Evolutionary conservation across 1,284 basidiomycete genomes (phyloP).

Genomic region (Anthracocystis setariae): DNA sequence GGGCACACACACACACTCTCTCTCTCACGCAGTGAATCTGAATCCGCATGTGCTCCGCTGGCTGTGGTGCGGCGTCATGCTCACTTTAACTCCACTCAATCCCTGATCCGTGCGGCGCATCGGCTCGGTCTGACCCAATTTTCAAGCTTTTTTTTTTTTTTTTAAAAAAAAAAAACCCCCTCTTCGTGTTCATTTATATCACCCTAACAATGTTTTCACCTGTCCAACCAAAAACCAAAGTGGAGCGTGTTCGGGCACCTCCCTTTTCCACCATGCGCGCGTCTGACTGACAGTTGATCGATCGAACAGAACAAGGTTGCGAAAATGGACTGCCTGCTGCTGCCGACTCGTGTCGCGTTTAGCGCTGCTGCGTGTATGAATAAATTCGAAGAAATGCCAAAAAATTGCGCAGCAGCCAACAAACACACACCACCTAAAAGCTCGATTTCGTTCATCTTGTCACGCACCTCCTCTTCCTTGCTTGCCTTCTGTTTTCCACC

Average conservation of each 20-base stretch:
- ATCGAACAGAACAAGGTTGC: neutral
- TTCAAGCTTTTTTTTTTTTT: neutral
- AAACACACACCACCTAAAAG: neutral
- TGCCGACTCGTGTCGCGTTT: conserved; percentile 39
- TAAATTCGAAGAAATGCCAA: neutral
- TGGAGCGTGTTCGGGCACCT: conserved; percentile 1
- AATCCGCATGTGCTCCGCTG: too few relatives aligned
- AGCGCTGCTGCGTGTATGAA: neutral
- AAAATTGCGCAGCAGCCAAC: neutral
- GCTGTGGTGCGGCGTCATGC: neutral
- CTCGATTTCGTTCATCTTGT: neutral
- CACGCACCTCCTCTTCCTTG: too few relatives aligned
- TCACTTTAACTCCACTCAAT: too few relatives aligned
- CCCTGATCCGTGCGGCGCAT: conserved; percentile 41
- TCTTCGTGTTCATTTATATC: too few relatives aligned
- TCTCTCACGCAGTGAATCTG: too few relatives aligned
- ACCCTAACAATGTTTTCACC: too few relatives aligned
- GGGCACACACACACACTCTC: too few relatives aligned
- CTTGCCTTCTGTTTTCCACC: too few relatives aligned
- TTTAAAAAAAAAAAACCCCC: too few relatives aligned
- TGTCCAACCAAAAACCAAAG: neutral
- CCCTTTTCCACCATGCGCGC: too few relatives aligned
- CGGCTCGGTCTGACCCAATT: neutral
- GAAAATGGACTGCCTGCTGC: neutral
- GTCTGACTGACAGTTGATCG: too few relatives aligned